Evolutionary conservation across 2,329 filamentous ascomycete species (phyloP).

Genomic region (Diaporthe sp.): DNA sequence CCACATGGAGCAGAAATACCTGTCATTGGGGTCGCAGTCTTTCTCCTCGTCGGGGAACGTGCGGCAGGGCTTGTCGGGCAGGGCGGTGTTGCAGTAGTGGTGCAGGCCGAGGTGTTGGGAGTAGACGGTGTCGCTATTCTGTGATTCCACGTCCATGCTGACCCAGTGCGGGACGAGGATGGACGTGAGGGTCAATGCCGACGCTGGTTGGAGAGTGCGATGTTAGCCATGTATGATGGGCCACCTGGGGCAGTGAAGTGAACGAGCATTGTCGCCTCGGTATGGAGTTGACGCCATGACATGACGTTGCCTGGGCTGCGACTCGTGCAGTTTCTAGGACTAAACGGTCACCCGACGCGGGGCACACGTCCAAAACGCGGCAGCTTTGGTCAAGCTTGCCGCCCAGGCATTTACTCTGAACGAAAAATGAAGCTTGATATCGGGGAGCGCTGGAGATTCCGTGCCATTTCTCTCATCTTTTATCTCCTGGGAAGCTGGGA

Average conservation of each 20-base stretch:
- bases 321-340: slow-evolving; percentile 9
- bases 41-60: slow-evolving; percentile 77
- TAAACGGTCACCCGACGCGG: background rate
- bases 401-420: background rate
- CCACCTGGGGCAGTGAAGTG: background rate
- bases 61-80: slow-evolving; percentile 65
- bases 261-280: background rate
- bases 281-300: background rate
- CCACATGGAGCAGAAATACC: slow-evolving; percentile 94
- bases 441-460: background rate
- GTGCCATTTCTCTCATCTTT: background rate
- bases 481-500: background rate
- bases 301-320: slow-evolving; percentile 21
- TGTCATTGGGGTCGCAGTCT: slow-evolving; percentile 72
- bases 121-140: slow-evolving; percentile 59
- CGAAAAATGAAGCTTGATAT: background rate
- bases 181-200: slow-evolving; percentile 77
- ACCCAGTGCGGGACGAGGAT: slow-evolving; percentile 81
- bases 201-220: slow-evolving; percentile 62
- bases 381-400: background rate
- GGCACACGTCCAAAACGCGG: slow-evolving; percentile 3
- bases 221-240: slow-evolving; percentile 48
- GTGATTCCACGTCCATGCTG: slow-evolving; percentile 68
- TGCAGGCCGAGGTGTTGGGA: slow-evolving; percentile 82
- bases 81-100: slow-evolving; percentile 79